Base-by-base conservation (phyloP, 768 basidiomycete genomes). In the Tricholoma hemisulphureum region DNA sequence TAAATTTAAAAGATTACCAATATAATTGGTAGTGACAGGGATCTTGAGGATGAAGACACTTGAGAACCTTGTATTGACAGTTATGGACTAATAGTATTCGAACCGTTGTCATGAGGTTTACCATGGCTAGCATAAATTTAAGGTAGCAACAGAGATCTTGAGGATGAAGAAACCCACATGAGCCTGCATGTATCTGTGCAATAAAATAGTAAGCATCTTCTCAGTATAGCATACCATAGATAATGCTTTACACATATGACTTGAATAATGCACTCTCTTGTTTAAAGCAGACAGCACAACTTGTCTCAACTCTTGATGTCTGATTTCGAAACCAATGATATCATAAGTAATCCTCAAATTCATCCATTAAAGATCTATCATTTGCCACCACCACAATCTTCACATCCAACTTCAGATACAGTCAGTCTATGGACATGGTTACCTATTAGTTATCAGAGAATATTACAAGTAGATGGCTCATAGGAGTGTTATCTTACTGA, bases 11-110 rank as follows among this genome's bases (percentile, higher is more conserved):
- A 39, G 2, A 18, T 39, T 18, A n/a, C 16, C 10, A 14, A 37
- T 5, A 16, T 10, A 37, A 37, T 37, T 37, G 35, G 35, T 37
- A 37, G 35, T 6, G 35, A 37, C 16, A n/a, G 37, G n/a, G 37
- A 39, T 39, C 37, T 39, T 39, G 37, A 39, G n/a, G 4, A 18
- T 39, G 37, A 34, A 49, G 35, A 34, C 35, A 32, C 14, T 57
- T 35, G 18, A 48, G 2, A 32, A 57, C 48, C 51, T 35, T 37
- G 51, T 57, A 14, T 39, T 37, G 9, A 57, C 46, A 18, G 35
- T 57, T 26, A 39, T 35, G 34, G 56, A 57, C 32, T 57, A 29
- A 51, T 29, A 37, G 21, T 37, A 43, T 37, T 20, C 14, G 8
- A 34, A 18, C 37, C 37, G 18, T 39, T 39, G 16, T 18, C n/a